phyloP scores from a whole-genome alignment of 2,329 filamentous ascomycete species.

The Talaromyces islandicus region DNA sequence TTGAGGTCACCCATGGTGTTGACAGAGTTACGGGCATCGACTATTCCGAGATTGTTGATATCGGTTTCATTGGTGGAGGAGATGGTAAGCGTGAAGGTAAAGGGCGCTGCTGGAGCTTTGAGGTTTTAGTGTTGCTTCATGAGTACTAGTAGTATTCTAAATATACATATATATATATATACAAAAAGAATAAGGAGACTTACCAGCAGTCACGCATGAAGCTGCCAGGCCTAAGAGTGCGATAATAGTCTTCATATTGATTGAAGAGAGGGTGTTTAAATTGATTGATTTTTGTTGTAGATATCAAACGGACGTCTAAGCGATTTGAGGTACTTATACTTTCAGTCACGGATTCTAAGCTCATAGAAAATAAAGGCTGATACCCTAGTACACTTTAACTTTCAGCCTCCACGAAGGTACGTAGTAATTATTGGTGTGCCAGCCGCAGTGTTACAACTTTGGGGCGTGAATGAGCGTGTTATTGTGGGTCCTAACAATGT shows the following conservation, averaged over 20 bases:
- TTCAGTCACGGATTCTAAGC: too few species aligned
- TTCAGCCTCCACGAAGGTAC: background rate
- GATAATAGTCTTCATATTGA: background rate
- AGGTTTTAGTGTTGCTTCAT: background rate
- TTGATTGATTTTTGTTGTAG: background rate
- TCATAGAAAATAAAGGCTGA: too few species aligned
- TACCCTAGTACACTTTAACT: too few species aligned
- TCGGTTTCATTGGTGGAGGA: background rate
- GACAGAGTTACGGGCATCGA: background rate
- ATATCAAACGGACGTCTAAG: too few species aligned
- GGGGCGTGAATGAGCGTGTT: too few species aligned
- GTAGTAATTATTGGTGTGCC: too few species aligned
- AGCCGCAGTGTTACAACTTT: too few species aligned
- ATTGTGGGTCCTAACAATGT: too few species aligned
- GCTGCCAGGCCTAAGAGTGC: background rate
- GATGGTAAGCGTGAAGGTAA: background rate
- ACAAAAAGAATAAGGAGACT: background rate
- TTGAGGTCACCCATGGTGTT: background rate
- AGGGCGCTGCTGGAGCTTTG: background rate
- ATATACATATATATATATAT: background rate
- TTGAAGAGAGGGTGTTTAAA: background rate
- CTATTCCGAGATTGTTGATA: background rate
- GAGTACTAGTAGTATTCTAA: background rate
- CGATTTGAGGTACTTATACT: background rate
- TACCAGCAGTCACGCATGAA: background rate